Evolutionary conservation across 768 basidiomycete species (phyloP).

Genomic region (Boletus speciosus): DNA sequence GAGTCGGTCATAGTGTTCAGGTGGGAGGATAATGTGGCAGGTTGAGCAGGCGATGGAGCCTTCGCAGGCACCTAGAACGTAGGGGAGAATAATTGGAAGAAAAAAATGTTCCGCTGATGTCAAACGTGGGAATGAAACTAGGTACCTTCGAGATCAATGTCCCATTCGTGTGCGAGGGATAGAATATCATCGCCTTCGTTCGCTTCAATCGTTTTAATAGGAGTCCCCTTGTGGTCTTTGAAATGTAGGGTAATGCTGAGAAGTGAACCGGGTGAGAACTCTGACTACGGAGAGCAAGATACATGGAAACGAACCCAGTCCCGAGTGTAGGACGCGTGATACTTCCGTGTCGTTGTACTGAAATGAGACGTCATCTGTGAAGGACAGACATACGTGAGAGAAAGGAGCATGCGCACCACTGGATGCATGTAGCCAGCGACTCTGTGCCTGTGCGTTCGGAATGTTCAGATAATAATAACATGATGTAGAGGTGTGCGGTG

Average conservation of each 20-base stretch:
- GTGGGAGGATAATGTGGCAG: constrained; percentile 76
- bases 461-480: not conserved
- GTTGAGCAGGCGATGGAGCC: constrained; percentile 96
- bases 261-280: not conserved
- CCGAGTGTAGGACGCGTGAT: constrained; percentile 63
- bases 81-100: not conserved
- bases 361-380: not conserved
- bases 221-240: constrained; percentile 79
- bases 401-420: constrained; percentile 5
- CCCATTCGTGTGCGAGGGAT: constrained; percentile 89
- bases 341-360: constrained; percentile 42
- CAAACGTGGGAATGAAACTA: not conserved
- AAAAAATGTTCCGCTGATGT: not conserved
- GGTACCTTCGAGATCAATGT: constrained; percentile 92
- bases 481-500: not conserved
- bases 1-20: constrained; percentile 73
- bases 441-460: not conserved
- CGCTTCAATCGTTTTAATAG: constrained; percentile 85
- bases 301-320: constrained; percentile 51
- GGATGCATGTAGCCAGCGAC: constrained; percentile 18
- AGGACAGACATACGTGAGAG: not conserved
- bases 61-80: constrained; percentile 82
- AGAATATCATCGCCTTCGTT: constrained; percentile 94
- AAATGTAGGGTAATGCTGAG: constrained; percentile 84
- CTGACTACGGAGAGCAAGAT: not conserved